Conservation (phyloP, 2,329 filamentous ascomycete genomes). For the Coccinonectria pachysandricola region DNA sequence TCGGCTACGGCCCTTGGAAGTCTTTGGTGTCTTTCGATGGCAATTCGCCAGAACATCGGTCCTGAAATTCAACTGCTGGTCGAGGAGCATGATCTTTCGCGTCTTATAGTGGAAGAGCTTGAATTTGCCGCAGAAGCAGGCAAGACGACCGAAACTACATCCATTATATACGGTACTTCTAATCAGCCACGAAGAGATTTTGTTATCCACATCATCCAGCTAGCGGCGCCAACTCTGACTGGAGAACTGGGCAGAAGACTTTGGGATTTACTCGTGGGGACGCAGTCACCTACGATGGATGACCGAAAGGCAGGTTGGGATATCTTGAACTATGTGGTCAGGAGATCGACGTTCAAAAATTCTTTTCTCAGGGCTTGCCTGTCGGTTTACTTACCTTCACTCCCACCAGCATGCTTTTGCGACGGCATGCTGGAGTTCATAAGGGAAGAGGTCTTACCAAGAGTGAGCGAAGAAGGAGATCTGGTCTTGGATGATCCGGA, state of each 20-base stretch:
- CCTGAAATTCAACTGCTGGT: slow-evolving; percentile 48
- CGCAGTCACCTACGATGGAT: slow-evolving; percentile 44
- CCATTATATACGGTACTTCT: slow-evolving; percentile 35
- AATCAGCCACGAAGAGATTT: slow-evolving; percentile 48
- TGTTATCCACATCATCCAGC: slow-evolving; percentile 45
- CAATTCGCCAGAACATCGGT: slow-evolving; percentile 35
- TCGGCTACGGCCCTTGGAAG: slow-evolving; percentile 61
- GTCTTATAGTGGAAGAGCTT: slow-evolving; percentile 54
- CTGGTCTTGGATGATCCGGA: slow-evolving; percentile 41
- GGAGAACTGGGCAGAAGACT: slow-evolving; percentile 51
- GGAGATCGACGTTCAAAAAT: slow-evolving; percentile 36
- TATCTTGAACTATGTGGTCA: slow-evolving; percentile 43
- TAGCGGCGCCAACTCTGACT: slow-evolving; percentile 52
- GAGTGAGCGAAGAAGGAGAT: slow-evolving; percentile 33
- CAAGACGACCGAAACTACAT: slow-evolving; percentile 26
- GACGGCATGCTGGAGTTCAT: slow-evolving; percentile 54
- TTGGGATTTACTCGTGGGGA: slow-evolving; percentile 65
- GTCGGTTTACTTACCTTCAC: slow-evolving; percentile 42
- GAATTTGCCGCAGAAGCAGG: slow-evolving; percentile 38
- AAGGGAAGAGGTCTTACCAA: slow-evolving; percentile 36
- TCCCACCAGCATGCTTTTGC: slow-evolving; percentile 50
- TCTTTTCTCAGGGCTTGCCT: slow-evolving; percentile 46
- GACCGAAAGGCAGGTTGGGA: slow-evolving; percentile 62
- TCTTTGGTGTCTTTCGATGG: slow-evolving; percentile 50
- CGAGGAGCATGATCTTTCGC: slow-evolving; percentile 49